A percentile compares a stretch with the other conserved stretches of the same genome.
These are phyloP conservation scores for Volvox reticuliferus DNA, from an alignment of 139 green algal species.

Conservation along the genomic window DNA sequence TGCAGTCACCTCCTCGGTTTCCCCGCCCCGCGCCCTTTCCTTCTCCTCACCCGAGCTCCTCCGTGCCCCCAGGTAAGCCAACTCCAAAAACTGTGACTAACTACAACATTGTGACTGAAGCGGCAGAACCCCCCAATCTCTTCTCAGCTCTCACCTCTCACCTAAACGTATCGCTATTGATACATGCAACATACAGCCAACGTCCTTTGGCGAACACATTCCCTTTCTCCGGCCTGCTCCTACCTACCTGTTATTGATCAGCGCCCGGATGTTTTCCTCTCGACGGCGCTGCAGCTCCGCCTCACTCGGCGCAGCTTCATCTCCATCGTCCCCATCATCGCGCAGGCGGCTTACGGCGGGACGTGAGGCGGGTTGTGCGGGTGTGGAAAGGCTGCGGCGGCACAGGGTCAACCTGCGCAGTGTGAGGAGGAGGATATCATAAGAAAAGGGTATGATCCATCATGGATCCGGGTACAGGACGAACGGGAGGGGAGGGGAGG, in stretches of 20 bases:
- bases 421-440: no score
- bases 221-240: not conserved
- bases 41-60: no score
- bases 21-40: no score
- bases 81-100: no score
- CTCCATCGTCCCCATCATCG: not conserved
- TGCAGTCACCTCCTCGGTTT: no score
- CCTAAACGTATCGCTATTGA: no score
- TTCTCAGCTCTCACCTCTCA: no score
- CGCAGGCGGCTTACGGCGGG: not conserved
- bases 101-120: no score
- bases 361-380: not conserved
- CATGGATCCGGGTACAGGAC: not conserved
- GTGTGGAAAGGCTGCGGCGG: not conserved
- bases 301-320: not conserved
- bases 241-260: constrained; percentile 66
- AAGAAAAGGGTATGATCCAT: no score
- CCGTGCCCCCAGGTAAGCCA: no score
- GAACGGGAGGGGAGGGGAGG: not conserved
- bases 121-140: not conserved
- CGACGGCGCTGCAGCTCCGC: constrained; percentile 36
- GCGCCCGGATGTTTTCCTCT: constrained; percentile 73
- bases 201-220: no score
- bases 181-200: no score
- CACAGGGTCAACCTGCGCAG: not conserved